phyloP scores from a whole-genome alignment of 139 green algal genomes.

The Picochlorum costavermella region DNA sequence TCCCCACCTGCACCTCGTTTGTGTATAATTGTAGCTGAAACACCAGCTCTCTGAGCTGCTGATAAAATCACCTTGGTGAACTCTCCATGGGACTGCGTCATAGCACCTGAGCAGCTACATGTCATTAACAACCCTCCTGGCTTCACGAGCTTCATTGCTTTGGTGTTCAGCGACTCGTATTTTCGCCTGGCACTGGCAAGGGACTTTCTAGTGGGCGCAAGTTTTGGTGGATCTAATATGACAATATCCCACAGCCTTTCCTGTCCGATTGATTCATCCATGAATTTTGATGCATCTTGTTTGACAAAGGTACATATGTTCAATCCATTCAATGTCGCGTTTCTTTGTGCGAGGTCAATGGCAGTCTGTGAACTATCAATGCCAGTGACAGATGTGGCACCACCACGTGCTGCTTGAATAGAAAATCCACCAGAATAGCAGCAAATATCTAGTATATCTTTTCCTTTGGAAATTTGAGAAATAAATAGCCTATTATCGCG shows the following conservation, averaged over 20 bases:
- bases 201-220: slow-evolving; percentile 65
- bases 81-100: slow-evolving; percentile 54
- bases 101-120: slow-evolving; percentile 83
- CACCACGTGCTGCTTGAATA: slow-evolving; percentile 40
- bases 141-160: slow-evolving; percentile 52
- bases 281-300: slow-evolving; percentile 55
- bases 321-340: slow-evolving; percentile 71
- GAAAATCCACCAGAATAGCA: slow-evolving; percentile 76
- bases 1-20: slow-evolving; percentile 52
- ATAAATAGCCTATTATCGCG: slow-evolving; percentile 68
- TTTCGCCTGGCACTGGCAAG: slow-evolving; percentile 29
- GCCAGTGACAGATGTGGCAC: slow-evolving; percentile 30
- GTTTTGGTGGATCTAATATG: slow-evolving; percentile 92
- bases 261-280: slow-evolving; percentile 34
- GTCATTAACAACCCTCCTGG: slow-evolving; percentile 86
- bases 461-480: slow-evolving; percentile 35
- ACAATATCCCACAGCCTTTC: slow-evolving; percentile 68
- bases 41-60: slow-evolving; percentile 20
- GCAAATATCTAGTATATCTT: slow-evolving; percentile 78
- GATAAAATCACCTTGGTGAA: slow-evolving; percentile 44
- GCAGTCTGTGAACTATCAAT: slow-evolving; percentile 64
- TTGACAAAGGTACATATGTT: slow-evolving; percentile 42
- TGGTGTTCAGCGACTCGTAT: slow-evolving; percentile 57
- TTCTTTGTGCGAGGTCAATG: slow-evolving; percentile 55
- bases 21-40: slow-evolving; percentile 51